These are phyloP conservation scores for Coprinellus aureogranulatus DNA, from an alignment of 768 basidiomycete genomes.

Conservation along the genomic window DNA sequence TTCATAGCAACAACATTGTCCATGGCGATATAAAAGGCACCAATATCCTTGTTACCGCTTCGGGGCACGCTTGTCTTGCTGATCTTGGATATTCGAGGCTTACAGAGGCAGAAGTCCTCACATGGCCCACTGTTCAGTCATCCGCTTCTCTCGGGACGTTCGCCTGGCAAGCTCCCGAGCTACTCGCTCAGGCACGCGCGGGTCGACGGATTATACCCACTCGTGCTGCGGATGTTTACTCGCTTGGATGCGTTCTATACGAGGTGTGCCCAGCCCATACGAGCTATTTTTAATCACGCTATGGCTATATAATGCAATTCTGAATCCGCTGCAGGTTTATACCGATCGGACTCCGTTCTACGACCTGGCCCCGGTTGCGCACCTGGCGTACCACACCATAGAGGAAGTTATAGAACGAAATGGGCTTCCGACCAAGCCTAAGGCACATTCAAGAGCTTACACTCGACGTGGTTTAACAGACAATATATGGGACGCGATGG, in stretches of 20 bases:
- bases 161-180: not conserved
- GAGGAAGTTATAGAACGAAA: not conserved
- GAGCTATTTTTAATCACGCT: too few species aligned
- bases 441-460: not conserved
- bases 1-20: conserved; percentile 9
- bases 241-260: not conserved
- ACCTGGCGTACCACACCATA: not conserved
- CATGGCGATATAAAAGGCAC: conserved; percentile 13
- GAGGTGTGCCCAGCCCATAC: not conserved
- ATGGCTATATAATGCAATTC: not conserved
- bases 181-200: not conserved
- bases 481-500: not conserved
- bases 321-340: not conserved
- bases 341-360: not conserved
- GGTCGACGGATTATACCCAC: not conserved
- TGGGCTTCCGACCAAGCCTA: not conserved
- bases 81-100: not conserved
- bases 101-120: not conserved
- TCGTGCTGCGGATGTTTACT: not conserved
- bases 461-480: not conserved
- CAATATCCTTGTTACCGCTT: not conserved
- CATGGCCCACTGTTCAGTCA: not conserved
- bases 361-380: not conserved
- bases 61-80: not conserved
- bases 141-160: not conserved